A percentile compares a stretch with the other conserved stretches of the same genome.
These are phyloP conservation scores for Salix arbutifolia DNA, from an alignment of 345 rosid species.

Conservation along the genomic window DNA sequence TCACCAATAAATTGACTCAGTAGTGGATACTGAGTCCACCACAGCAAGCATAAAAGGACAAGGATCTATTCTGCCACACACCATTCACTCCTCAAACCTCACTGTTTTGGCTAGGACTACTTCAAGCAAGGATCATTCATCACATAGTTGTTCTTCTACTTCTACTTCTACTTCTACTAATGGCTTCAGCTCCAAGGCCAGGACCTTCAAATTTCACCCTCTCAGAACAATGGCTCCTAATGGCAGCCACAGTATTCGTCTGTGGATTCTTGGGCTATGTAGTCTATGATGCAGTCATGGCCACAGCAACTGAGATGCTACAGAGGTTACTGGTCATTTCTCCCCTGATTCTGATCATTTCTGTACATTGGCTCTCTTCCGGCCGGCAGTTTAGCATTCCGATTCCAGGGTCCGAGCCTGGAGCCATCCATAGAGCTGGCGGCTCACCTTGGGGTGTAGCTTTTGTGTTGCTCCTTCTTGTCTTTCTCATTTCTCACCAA, in stretches of 20 bases:
- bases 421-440: conserved; percentile 47
- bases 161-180: background rate
- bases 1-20: background rate
- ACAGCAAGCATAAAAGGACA: background rate
- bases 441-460: conserved; percentile 60
- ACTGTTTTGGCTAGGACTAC: background rate
- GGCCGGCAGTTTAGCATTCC: conserved; percentile 34
- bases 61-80: background rate
- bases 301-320: conserved; percentile 49
- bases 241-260: conserved; percentile 20
- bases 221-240: conserved; percentile 41
- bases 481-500: conserved; percentile 42
- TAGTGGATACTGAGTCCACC: background rate
- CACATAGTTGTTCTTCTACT: background rate
- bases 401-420: conserved; percentile 51
- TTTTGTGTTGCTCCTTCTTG: conserved; percentile 35
- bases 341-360: conserved; percentile 43
- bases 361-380: conserved; percentile 52
- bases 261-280: conserved; percentile 40
- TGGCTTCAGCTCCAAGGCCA: conserved; percentile 30
- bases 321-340: conserved; percentile 44
- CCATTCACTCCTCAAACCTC: background rate
- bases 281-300: conserved; percentile 49
- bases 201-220: conserved; percentile 13
- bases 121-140: background rate